Evolutionary conservation across 2,329 filamentous ascomycete genomes (phyloP), one percentile per base, ranked within the genome.

Genomic region (Paracorniculantispora psalliotae): DNA sequence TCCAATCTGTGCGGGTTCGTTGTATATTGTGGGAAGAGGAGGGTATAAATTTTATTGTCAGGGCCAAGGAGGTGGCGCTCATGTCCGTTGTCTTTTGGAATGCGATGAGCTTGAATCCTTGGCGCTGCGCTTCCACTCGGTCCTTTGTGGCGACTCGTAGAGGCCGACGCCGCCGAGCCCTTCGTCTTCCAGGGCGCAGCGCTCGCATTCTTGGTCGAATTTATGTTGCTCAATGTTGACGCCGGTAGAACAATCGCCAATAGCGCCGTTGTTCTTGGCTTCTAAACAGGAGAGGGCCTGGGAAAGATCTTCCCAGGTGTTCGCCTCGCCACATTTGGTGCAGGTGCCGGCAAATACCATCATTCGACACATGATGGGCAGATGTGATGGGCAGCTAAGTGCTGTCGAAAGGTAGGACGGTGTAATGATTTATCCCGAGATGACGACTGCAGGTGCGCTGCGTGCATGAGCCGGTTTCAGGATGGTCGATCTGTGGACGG

Each of bases 131-230:
- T 55, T 58, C 50, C 51, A 48, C 33, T 19, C 44, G 47, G 26
- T 59, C 26, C 21, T 60, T 37, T 64, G 15, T 4, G 33, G 46
- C 25, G 28, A 57, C 21, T 63, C 62, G 9, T 68, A 68, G 37
- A 75, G 71, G 44, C 71, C 74, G 50, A 76, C 63, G 57, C 75
- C 75, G 35, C 70, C 77, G 49, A 79, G 69, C 10, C 73, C 75
- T 60, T 77, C 75, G 49, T 75, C 73, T 60, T 75, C 73, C 44
- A 74, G 73, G 48, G 69, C 63, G 59, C 78, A 81, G 15, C 67
- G 62, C 49, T 77, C 71, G 66, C 78, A 81, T 63, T 80, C 78
- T 61, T 79, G 77, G 63, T 79, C 77, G 60, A 79, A 79, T 2
- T 62, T 62, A 66, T 80, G 78, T 59, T 78, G 68, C 61, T 80